Conservation (phyloP, 306 rosid genomes). For the Lupinus albus region DNA sequence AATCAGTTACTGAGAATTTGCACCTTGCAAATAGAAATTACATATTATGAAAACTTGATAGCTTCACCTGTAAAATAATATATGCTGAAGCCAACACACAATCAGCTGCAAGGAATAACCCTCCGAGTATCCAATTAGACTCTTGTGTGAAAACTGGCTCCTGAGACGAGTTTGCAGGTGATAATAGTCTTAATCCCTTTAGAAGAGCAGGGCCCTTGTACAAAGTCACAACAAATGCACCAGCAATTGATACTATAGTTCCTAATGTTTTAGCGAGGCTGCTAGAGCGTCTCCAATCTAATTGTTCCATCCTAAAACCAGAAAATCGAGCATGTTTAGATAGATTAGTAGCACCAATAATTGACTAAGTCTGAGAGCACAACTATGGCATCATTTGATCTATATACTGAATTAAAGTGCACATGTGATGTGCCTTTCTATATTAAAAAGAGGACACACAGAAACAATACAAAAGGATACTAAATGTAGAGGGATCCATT, state of each 20-base stretch:
- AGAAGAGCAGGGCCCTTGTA: constrained; percentile 78
- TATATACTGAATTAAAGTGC: constrained; percentile 12
- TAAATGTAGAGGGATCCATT: not conserved
- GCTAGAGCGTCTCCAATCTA: constrained; percentile 61
- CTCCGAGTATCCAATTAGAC: constrained; percentile 72
- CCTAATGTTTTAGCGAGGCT: constrained; percentile 70
- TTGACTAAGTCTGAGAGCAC: constrained; percentile 12
- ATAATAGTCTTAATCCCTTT: constrained; percentile 39
- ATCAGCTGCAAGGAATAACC: constrained; percentile 55
- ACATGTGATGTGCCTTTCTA: not conserved
- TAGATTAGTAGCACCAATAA: constrained; percentile 1
- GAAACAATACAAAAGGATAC: constrained; percentile 14
- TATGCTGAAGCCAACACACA: constrained; percentile 60
- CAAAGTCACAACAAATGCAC: constrained; percentile 77
- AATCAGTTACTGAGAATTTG: not conserved
- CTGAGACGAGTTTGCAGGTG: constrained; percentile 42
- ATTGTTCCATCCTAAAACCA: constrained; percentile 71
- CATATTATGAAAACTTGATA: not conserved
- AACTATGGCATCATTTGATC: constrained; percentile 12
- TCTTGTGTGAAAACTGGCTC: constrained; percentile 48
- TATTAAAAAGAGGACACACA: constrained; percentile 2
- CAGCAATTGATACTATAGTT: constrained; percentile 67
- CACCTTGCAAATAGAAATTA: not conserved
- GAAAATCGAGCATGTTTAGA: constrained; percentile 38
- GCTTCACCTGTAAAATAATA: constrained; percentile 63